Percentiles rank a stretch among this genome's conserved stretches.
phyloP scores from a whole-genome alignment of 1,284 basidiomycete species.

The Somion occarium region DNA sequence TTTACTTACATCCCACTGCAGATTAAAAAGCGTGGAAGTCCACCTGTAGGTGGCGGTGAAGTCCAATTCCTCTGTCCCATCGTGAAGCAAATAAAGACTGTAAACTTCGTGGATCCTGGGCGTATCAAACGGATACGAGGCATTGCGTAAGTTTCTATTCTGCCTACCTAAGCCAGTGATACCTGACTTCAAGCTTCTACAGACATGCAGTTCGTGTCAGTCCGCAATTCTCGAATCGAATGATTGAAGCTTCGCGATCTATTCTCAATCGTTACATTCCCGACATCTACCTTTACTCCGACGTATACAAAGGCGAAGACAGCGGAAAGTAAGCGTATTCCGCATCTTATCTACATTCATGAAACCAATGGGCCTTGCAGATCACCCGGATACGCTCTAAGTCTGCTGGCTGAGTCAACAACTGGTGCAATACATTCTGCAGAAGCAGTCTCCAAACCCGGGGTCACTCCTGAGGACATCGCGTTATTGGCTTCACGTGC shows the following conservation, averaged over 20 bases:
- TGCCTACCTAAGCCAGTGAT: neutral
- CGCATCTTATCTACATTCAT: neutral
- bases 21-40: slow-evolving; percentile 92
- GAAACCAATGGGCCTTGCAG: slow-evolving; percentile 33
- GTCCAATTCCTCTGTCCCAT: slow-evolving; percentile 91
- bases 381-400: slow-evolving; percentile 94
- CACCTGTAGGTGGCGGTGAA: slow-evolving; percentile 91
- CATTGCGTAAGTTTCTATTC: slow-evolving; percentile 69
- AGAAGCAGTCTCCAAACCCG: slow-evolving; percentile 78
- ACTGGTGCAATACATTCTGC: slow-evolving; percentile 87
- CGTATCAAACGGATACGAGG: slow-evolving; percentile 94
- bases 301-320: slow-evolving; percentile 97
- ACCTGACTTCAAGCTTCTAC: neutral
- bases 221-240: slow-evolving; percentile 95
- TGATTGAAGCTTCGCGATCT: slow-evolving; percentile 92
- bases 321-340: slow-evolving; percentile 79
- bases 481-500: slow-evolving; percentile 76
- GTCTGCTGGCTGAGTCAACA: slow-evolving; percentile 87
- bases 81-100: slow-evolving; percentile 83
- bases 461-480: slow-evolving; percentile 88
- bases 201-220: slow-evolving; percentile 94
- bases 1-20: slow-evolving; percentile 30
- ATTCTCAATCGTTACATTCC: slow-evolving; percentile 96
- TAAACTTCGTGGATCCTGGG: slow-evolving; percentile 90
- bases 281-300: slow-evolving; percentile 97